Percentiles rank a stretch among this genome's conserved stretches.
phyloP scores from a whole-genome alignment of 2,329 filamentous ascomycete genomes.

The Endothia cerciana region DNA sequence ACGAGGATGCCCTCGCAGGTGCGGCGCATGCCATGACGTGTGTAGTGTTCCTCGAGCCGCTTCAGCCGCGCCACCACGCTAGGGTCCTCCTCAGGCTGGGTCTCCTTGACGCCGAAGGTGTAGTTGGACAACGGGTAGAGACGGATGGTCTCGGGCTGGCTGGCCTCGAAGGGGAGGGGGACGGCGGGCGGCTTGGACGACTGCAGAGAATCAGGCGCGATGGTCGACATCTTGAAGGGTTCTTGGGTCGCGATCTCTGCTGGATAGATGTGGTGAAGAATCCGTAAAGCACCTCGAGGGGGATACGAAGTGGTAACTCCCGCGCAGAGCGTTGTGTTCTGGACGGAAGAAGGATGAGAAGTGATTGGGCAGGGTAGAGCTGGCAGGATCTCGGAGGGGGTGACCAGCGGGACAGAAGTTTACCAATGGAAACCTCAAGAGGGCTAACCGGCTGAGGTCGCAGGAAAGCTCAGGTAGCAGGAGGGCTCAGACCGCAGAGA shows the following conservation, averaged over 20 bases:
- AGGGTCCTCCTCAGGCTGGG: slow-evolving; percentile 95
- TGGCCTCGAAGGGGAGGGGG: slow-evolving; percentile 82
- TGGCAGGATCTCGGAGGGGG: background rate
- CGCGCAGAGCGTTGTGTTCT: background rate
- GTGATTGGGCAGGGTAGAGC: background rate
- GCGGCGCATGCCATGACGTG: slow-evolving; percentile 89
- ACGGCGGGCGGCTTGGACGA: slow-evolving; percentile 78
- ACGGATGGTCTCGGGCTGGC: slow-evolving; percentile 87
- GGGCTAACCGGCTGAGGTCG: background rate
- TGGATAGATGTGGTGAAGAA: background rate
- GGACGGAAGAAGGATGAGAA: background rate
- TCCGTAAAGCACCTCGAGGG: background rate
- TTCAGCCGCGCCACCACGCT: slow-evolving; percentile 91
- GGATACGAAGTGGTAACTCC: background rate
- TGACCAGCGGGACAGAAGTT: background rate
- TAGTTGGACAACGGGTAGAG: slow-evolving; percentile 97
- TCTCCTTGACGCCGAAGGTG: slow-evolving; percentile 98
- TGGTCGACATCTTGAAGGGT: slow-evolving; percentile 72
- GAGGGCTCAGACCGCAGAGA: no score
- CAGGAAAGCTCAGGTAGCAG: background rate
- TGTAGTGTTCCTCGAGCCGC: slow-evolving; percentile 94
- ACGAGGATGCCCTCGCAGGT: slow-evolving; percentile 97
- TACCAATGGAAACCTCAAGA: background rate
- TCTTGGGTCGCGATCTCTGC: background rate
- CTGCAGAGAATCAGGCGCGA: slow-evolving; percentile 75